These are phyloP conservation scores for Clohesyomyces aquaticus DNA, from an alignment of 495 filamentous ascomycete genomes.

Conservation along the genomic window DNA sequence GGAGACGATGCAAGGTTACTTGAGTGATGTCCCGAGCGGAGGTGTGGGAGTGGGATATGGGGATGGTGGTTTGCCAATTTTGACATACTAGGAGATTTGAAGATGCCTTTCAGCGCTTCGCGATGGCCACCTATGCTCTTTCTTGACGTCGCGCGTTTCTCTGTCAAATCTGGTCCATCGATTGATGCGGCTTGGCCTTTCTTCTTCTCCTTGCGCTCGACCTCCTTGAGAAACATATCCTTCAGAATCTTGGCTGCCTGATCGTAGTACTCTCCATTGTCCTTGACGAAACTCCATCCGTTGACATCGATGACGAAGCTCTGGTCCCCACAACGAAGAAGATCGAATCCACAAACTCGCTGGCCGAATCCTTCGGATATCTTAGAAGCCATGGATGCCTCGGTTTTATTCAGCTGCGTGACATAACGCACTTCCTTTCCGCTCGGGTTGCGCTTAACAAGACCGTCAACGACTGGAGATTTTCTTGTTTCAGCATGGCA, in stretches of 20 bases:
- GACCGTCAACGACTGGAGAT: slow-evolving; percentile 93
- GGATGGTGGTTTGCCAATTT: slow-evolving; percentile 58
- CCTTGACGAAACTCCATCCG: slow-evolving; percentile 99
- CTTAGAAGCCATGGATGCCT: slow-evolving; percentile 80
- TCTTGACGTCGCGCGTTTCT: slow-evolving; percentile 38
- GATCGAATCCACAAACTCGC: slow-evolving; percentile 93
- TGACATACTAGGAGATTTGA: slow-evolving; percentile 69
- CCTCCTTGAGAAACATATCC: slow-evolving; percentile 82
- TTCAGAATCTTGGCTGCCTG: slow-evolving; percentile 82
- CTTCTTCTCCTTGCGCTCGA: slow-evolving; percentile 57
- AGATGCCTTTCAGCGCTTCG: slow-evolving; percentile 50
- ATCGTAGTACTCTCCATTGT: slow-evolving; percentile 98
- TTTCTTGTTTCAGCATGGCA: slow-evolving; percentile 98
- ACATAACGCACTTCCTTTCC: slow-evolving; percentile 97
- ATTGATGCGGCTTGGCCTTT: slow-evolving; percentile 23
- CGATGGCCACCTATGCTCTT: slow-evolving; percentile 51
- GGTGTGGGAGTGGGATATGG: slow-evolving; percentile 35
- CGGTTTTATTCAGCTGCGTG: slow-evolving; percentile 77
- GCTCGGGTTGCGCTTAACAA: slow-evolving; percentile 93
- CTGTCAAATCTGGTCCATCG: slow-evolving; percentile 35
- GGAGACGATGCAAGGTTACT: slow-evolving; percentile 43
- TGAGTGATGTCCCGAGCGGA: slow-evolving; percentile 31
- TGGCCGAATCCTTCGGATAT: slow-evolving; percentile 95
- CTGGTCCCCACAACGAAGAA: slow-evolving; percentile 81
- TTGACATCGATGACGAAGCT: slow-evolving; percentile 99